Evolutionary conservation across 164 flowering plant genomes (phyloP).

Genomic region (Vitis amurensis): DNA sequence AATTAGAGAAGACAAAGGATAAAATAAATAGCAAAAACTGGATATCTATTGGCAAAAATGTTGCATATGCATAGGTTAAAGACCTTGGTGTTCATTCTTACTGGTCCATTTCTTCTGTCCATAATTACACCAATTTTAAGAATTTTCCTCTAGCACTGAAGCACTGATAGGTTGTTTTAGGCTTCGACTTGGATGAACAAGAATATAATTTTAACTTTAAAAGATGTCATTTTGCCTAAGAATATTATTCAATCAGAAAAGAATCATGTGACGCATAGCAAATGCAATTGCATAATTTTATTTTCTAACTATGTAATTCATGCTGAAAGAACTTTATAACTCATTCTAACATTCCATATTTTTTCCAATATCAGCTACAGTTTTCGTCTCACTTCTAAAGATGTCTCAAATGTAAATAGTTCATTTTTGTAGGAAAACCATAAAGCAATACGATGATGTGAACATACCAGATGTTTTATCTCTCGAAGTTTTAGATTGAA

Average conservation of each 20-base stretch:
- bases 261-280: background rate
- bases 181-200: no score
- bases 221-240: no score
- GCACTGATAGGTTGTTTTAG: no score
- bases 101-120: background rate
- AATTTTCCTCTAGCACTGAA: no score
- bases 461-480: conserved; percentile 43
- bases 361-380: background rate
- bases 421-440: background rate
- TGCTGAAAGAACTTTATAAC: background rate
- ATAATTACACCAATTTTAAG: no score
- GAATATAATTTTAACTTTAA: no score
- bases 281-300: background rate
- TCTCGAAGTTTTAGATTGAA: conserved; percentile 42
- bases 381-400: background rate
- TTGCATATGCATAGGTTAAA: background rate
- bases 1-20: background rate
- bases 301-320: background rate
- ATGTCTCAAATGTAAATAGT: background rate
- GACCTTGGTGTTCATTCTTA: background rate
- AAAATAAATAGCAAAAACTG: background rate
- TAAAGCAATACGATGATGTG: background rate
- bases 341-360: background rate
- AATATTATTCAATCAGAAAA: no score
- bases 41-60: background rate